phyloP scores from a whole-genome alignment of 306 rosid genomes.

The Crotalaria pallida region DNA sequence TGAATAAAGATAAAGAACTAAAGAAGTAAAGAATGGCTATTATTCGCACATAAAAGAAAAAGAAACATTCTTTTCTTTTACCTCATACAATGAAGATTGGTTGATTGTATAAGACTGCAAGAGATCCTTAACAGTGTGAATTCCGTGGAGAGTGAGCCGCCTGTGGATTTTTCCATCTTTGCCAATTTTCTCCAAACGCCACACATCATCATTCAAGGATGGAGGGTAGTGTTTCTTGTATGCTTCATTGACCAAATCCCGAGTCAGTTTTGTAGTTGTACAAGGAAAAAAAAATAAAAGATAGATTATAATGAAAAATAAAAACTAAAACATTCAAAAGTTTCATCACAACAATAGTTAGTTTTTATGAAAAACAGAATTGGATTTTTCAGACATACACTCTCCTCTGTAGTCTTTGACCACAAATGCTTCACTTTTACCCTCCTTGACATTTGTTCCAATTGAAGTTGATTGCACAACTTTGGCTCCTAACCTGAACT shows the following conservation, averaged over 20 bases:
- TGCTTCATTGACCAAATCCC: constrained; percentile 31
- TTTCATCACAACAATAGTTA: neutral
- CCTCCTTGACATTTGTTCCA: constrained; percentile 40
- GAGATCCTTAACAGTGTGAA: constrained; percentile 43
- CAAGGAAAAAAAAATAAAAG: no score
- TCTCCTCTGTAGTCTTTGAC: constrained; percentile 71
- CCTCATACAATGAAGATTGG: constrained; percentile 28
- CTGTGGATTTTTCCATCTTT: constrained; percentile 35
- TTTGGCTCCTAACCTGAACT: constrained; percentile 54
- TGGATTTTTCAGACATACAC: constrained; percentile 31
- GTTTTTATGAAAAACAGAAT: neutral
- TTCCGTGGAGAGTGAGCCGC: constrained; percentile 16
- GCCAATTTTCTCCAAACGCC: constrained; percentile 56
- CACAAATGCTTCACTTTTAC: constrained; percentile 44
- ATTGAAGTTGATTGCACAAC: neutral
- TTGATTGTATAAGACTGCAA: constrained; percentile 28
- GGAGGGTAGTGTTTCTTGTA: constrained; percentile 61
- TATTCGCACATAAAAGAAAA: neutral
- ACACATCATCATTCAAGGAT: constrained; percentile 40
- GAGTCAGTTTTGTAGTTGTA: constrained; percentile 7
- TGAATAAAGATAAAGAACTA: neutral
- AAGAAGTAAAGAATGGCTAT: neutral
- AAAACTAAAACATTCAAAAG: neutral
- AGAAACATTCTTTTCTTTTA: constrained; percentile 19
- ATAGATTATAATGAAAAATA: neutral